phyloP scores from a whole-genome alignment of 139 green algal species.

The Ostreobium quekettii region DNA sequence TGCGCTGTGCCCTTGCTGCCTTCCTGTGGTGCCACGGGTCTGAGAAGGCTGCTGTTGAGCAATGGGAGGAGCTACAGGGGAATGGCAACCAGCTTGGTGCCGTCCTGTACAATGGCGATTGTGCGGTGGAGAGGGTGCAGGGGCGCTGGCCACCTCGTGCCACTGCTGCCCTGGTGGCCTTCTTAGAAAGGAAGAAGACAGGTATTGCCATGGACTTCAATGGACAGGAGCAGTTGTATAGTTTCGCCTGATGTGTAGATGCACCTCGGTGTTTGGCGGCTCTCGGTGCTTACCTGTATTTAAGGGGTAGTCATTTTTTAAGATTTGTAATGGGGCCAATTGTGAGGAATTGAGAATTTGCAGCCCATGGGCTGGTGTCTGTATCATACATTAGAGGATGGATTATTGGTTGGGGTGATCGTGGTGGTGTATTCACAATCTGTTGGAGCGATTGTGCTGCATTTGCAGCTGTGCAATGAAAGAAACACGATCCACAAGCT shows the following conservation, averaged over 20 bases:
- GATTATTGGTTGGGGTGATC: too few relatives aligned
- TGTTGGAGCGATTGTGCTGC: too few relatives aligned
- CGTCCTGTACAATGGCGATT: conserved; percentile 31
- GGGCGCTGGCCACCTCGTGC: conserved; percentile 34
- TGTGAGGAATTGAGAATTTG: too few relatives aligned
- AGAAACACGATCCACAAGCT: too few relatives aligned
- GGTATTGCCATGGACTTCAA: conserved; percentile 34
- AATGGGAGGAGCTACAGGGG: conserved; percentile 40
- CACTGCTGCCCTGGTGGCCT: conserved; percentile 35
- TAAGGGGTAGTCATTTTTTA: too few relatives aligned
- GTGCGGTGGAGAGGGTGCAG: conserved; percentile 27
- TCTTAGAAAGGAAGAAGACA: conserved; percentile 21
- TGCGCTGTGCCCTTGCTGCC: conserved; percentile 29
- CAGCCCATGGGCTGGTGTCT: too few relatives aligned
- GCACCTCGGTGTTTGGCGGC: too few relatives aligned
- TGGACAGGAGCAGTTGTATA: conserved; percentile 21
- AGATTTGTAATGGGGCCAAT: too few relatives aligned
- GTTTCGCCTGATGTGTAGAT: conserved; percentile 2
- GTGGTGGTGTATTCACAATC: too few relatives aligned
- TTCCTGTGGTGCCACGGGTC: conserved; percentile 33
- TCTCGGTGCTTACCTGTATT: too few relatives aligned
- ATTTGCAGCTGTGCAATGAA: too few relatives aligned
- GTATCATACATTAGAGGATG: too few relatives aligned
- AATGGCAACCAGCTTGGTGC: conserved; percentile 27
- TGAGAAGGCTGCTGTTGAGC: conserved; percentile 27